Conservation (phyloP, 108 stramenopile species). For the Mediolabrus comicus region DNA sequence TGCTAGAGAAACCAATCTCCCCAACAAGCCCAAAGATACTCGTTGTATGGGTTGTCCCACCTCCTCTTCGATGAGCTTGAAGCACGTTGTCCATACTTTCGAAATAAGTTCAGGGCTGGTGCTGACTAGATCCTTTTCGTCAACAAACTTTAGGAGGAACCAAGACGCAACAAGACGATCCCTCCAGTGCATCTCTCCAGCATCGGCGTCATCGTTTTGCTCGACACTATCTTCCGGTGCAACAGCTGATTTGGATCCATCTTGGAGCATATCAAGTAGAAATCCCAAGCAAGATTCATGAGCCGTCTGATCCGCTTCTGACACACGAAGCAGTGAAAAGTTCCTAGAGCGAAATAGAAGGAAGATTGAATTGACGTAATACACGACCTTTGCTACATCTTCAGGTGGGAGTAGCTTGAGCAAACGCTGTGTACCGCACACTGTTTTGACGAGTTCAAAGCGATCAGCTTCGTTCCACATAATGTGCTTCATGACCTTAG, state of each 20-base stretch:
- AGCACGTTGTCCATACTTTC: conserved; percentile 64
- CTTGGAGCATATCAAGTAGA: conserved; percentile 53
- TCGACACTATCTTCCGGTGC: conserved; percentile 30
- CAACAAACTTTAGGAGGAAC: conserved; percentile 71
- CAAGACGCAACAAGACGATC: conserved; percentile 77
- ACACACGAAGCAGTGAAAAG: conserved; percentile 59
- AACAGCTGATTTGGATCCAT: neutral
- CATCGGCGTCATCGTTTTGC: conserved; percentile 23
- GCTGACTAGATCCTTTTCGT: conserved; percentile 54
- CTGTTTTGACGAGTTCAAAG: conserved; percentile 57
- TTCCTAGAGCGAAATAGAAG: conserved; percentile 65
- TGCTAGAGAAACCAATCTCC: conserved; percentile 59
- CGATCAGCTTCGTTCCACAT: conserved; percentile 51
- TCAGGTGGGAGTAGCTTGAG: conserved; percentile 75
- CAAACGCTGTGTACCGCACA: conserved; percentile 71
- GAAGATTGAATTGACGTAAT: conserved; percentile 78
- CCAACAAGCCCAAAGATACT: conserved; percentile 78
- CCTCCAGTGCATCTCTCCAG: conserved; percentile 75
- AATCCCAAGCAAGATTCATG: conserved; percentile 61
- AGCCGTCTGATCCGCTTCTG: conserved; percentile 39
- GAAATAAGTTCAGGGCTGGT: conserved; percentile 27
- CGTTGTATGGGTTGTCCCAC: conserved; percentile 82
- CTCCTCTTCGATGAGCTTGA: conserved; percentile 72
- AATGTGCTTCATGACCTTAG: conserved; percentile 61
- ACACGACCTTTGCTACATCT: conserved; percentile 83